Evolutionary conservation across 1,139 yeast species (phyloP), one percentile per base, ranked within the genome.

Genomic region (Saccharomyces hybrid): DNA sequence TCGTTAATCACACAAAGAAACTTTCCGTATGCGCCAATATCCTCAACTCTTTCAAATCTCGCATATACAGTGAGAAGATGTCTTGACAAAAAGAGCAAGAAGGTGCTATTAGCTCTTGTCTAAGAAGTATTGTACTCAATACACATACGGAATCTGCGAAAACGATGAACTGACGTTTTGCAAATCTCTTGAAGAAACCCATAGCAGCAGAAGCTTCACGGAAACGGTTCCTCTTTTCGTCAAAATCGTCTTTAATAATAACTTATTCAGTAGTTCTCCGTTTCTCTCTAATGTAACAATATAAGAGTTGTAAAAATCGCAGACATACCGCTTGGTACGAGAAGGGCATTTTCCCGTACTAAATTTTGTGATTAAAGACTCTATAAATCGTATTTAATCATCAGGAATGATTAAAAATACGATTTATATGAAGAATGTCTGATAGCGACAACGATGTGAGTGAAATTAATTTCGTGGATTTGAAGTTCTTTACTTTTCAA

Each of bases 321-420:
- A 2, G 96, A 86, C 98, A 93, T 93, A 14, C 99, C 99, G 1
- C 91, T 78, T n/a, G 96, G 95, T 64, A 79, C 90, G 55, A 93
- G 75, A 66, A 81, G 89, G 1, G 93, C 95, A 65, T 71, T 69
- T 72, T 74, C 48, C 73, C 63, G 21, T 21, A 21, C 4, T 21
- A 4, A 21, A 21, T 3, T 21, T 21, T 21, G 21, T 21, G 4
- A 21, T 21, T 21, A 21, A 21, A 21, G 21, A 21, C 21, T 3
- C 21, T 21, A 21, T 21, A 16, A 16, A 16, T 16, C 16, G 16
- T 16, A 16, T 16, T 16, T 16, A 16, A 16, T 16, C 16, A 16
- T 16, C 16, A 16, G 16, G 16, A 16, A 16, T 21, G 21, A 21
- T 21, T 21, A 3, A 21, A 2, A 21, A 21, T 21, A 21, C 21